Conservation (phyloP, 805 yeast species). For the Wickerhamiella qilinensis region DNA sequence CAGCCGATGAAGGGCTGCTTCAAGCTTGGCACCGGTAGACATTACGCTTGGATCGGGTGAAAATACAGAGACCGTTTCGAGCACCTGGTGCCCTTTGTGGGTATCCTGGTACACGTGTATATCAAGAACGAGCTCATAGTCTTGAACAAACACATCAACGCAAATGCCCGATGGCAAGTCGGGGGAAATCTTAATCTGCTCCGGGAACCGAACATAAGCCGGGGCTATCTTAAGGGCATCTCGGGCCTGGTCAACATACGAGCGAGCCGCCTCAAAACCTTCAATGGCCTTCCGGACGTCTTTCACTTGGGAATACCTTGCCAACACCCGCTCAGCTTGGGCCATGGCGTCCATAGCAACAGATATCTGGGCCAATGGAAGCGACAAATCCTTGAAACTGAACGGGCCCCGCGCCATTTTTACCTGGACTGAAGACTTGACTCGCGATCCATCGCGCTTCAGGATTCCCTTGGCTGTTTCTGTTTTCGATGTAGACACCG, state of each 20-base stretch:
- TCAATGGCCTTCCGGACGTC: neutral
- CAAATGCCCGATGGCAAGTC: conserved; percentile 1
- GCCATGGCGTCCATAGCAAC: conserved; percentile 1
- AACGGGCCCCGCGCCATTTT: neutral
- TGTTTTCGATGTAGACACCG: neutral
- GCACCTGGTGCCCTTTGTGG: conserved; percentile 1
- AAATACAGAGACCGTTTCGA: neutral
- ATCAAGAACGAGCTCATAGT: conserved; percentile 2
- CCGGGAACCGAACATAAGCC: conserved; percentile 1
- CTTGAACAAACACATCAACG: conserved; percentile 1
- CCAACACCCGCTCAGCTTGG: neutral
- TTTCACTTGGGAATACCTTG: neutral
- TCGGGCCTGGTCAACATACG: neutral
- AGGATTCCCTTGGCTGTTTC: conserved; percentile 3
- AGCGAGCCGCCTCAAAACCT: neutral
- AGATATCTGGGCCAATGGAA: conserved; percentile 1
- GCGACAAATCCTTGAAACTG: neutral
- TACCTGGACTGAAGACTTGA: neutral
- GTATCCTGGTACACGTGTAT: conserved; percentile 4
- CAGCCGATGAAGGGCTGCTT: conserved; percentile 1
- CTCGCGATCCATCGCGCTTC: conserved; percentile 1
- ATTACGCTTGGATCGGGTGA: conserved; percentile 5
- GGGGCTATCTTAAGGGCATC: neutral
- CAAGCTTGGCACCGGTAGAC: conserved; percentile 3
- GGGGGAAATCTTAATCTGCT: neutral